phyloP scores from a whole-genome alignment of 1,284 basidiomycete species.

The Trametes pubescens region DNA sequence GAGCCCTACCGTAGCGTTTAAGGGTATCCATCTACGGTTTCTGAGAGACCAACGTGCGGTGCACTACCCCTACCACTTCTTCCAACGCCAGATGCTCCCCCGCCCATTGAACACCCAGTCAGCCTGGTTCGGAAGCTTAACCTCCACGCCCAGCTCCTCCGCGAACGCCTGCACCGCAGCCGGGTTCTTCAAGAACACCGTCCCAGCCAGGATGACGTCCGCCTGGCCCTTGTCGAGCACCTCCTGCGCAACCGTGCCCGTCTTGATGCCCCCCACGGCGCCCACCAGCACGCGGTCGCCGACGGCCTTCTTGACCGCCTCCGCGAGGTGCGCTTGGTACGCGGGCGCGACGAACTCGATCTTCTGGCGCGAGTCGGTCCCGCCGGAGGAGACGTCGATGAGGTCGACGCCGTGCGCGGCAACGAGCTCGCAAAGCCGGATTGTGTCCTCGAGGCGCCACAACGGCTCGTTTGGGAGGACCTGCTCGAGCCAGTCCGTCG shows the following conservation, averaged over 20 bases:
- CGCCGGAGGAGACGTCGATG: slow-evolving; percentile 61
- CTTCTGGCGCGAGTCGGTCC: slow-evolving; percentile 47
- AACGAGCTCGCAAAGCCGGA: slow-evolving; percentile 53
- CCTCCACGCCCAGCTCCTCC: slow-evolving; percentile 56
- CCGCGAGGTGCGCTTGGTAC: slow-evolving; percentile 58
- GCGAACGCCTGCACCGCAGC: slow-evolving; percentile 57
- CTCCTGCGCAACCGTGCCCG: slow-evolving; percentile 61
- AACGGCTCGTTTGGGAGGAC: slow-evolving; percentile 50
- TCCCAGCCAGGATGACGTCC: slow-evolving; percentile 54
- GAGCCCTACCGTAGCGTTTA: no score
- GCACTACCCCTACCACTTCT: no score
- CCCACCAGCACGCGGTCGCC: slow-evolving; percentile 53
- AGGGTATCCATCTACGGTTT: no score
- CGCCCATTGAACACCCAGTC: slow-evolving; percentile 52
- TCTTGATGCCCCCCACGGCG: slow-evolving; percentile 67
- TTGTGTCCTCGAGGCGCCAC: slow-evolving; percentile 65
- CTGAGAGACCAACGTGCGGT: no score
- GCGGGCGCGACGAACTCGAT: slow-evolving; percentile 37
- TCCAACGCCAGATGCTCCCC: slow-evolving; percentile 1
- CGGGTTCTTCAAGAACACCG: slow-evolving; percentile 64
- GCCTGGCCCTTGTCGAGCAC: slow-evolving; percentile 56
- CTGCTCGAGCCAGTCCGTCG: slow-evolving; percentile 63
- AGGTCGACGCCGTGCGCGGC: slow-evolving; percentile 58
- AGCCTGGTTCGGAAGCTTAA: slow-evolving; percentile 56
- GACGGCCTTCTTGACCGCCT: slow-evolving; percentile 52